Conservation (phyloP, 2,329 filamentous ascomycete species). For the Colletotrichum somersetense region DNA sequence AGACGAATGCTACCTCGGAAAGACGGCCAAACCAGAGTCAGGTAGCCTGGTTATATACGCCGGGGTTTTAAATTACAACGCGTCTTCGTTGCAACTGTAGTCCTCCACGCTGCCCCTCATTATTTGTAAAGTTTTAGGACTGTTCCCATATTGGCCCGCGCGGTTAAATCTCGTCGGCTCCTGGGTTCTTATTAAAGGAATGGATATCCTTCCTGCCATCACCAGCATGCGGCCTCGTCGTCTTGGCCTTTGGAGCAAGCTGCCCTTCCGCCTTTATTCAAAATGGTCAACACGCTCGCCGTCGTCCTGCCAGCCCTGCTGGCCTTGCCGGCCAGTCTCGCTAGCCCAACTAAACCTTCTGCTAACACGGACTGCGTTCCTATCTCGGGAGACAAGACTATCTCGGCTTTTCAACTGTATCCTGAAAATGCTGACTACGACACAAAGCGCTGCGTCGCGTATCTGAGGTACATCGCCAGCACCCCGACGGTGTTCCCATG, state of each 20-base stretch:
- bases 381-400: conserved; percentile 28
- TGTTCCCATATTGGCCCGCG: neutral
- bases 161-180: neutral
- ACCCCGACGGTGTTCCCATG: neutral
- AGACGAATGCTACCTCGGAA: neutral
- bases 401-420: conserved; percentile 41
- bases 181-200: neutral
- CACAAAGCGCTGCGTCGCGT: conserved; percentile 40
- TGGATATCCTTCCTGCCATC: neutral
- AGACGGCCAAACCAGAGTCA: neutral
- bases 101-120: neutral
- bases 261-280: neutral
- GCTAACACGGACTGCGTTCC: neutral
- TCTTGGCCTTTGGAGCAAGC: neutral
- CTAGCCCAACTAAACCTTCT: conserved; percentile 23
- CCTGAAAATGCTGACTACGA: conserved; percentile 46
- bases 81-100: neutral
- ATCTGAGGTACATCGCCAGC: conserved; percentile 40
- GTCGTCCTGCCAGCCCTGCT: conserved; percentile 15
- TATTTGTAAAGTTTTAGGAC: neutral
- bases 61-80: neutral
- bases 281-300: neutral
- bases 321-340: conserved; percentile 25
- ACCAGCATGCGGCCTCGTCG: neutral
- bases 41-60: neutral